Evolutionary conservation across 257 asterid species (phyloP).

Genomic region (Verbascum thapsus): DNA sequence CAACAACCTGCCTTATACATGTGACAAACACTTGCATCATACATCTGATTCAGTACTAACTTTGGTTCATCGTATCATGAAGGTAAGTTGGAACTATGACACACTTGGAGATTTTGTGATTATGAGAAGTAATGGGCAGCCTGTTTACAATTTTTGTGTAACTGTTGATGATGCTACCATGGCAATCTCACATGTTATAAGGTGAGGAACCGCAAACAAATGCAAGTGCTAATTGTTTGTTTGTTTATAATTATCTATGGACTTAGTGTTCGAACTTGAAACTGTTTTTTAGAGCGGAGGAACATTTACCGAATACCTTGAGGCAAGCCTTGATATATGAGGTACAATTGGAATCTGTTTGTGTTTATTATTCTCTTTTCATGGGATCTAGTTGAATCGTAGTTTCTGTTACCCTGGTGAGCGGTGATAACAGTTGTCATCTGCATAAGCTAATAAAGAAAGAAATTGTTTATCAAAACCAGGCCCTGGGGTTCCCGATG

Average conservation of each 20-base stretch:
- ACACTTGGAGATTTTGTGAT: slow-evolving; percentile 98
- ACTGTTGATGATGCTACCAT: slow-evolving; percentile 97
- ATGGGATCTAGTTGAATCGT: slow-evolving; percentile 27
- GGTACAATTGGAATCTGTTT: slow-evolving; percentile 44
- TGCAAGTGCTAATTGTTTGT: slow-evolving; percentile 17
- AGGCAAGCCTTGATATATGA: slow-evolving; percentile 91
- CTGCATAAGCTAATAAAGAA: slow-evolving; percentile 36
- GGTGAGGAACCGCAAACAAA: slow-evolving; percentile 63
- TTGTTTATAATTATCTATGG: slow-evolving; percentile 18
- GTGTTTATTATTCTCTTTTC: slow-evolving; percentile 16
- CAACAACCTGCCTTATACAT: slow-evolving; percentile 15
- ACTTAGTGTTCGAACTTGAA: slow-evolving; percentile 28
- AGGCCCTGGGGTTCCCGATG: slow-evolving; percentile 88
- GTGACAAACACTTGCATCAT: slow-evolving; percentile 17
- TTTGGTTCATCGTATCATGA: slow-evolving; percentile 56
- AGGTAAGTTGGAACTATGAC: slow-evolving; percentile 91
- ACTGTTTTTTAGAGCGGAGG: slow-evolving; percentile 84
- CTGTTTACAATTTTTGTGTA: slow-evolving; percentile 96
- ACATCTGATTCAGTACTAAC: slow-evolving; percentile 38
- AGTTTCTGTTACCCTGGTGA: slow-evolving; percentile 12
- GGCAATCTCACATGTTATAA: slow-evolving; percentile 97
- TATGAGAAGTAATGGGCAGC: slow-evolving; percentile 99
- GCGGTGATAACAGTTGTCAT: slow-evolving; percentile 23
- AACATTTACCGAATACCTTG: slow-evolving; percentile 94
- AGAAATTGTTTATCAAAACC: slow-evolving; percentile 28